phyloP scores from a whole-genome alignment of 148 eudicot genomes.

The Camellia sinensis region DNA sequence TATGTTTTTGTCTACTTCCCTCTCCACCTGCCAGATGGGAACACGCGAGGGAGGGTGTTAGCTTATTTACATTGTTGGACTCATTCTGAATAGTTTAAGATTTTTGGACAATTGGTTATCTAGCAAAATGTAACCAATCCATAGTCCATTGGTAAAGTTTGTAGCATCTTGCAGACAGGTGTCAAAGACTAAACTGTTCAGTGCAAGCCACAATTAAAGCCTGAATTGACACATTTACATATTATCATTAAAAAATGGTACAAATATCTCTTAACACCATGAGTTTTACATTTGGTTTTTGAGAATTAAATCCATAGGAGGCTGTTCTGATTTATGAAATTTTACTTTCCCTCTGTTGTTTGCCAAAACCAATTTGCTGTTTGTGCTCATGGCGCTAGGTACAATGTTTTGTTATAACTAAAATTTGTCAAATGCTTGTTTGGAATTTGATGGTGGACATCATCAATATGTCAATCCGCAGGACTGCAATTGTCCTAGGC shows the following conservation, averaged over 20 bases:
- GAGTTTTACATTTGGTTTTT: slow-evolving; percentile 1
- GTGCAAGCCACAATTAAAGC: background rate
- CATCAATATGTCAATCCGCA: slow-evolving; percentile 29
- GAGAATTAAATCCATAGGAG: background rate
- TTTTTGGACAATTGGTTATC: no score
- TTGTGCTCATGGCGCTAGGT: background rate
- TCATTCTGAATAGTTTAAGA: no score
- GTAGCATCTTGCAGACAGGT: no score
- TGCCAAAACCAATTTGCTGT: background rate
- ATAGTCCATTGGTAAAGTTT: no score
- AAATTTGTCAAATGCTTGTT: background rate
- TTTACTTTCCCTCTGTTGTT: background rate
- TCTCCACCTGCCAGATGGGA: no score
- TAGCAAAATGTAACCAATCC: no score
- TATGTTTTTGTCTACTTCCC: no score
- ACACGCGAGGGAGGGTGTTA: no score
- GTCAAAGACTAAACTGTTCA: background rate
- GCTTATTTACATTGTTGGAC: no score
- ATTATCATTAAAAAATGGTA: background rate
- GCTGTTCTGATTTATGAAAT: background rate
- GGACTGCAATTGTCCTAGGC: slow-evolving; percentile 77
- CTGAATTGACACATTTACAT: background rate
- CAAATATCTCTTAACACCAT: slow-evolving; percentile 1
- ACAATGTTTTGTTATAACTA: background rate
- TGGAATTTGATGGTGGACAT: background rate